A percentile compares a stretch with the other conserved stretches of the same genome.
Conservation (phyloP, 1,139 yeast species). For the Meyerozyma smithsonii region DNA sequence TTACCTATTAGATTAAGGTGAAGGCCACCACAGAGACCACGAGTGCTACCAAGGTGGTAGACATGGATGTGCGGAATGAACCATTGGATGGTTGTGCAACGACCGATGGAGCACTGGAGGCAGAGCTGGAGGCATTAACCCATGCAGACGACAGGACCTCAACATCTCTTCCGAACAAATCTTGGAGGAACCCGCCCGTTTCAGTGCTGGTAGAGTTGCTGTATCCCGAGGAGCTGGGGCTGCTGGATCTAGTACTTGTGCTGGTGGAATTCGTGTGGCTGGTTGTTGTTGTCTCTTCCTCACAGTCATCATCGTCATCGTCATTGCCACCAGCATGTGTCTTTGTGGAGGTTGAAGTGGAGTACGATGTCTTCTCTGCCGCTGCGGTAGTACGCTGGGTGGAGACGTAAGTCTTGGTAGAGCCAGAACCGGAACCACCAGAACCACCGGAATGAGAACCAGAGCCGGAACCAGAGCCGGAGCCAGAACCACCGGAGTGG, state of each 20-base stretch:
- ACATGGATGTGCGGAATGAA: background rate
- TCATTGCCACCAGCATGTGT: too few relatives aligned
- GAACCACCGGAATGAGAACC: background rate
- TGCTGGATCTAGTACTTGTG: background rate
- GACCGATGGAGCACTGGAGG: background rate
- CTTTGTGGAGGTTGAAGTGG: background rate
- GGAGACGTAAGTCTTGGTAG: background rate
- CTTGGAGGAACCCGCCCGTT: constrained; percentile 2
- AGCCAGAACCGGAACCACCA: background rate
- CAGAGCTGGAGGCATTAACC: background rate
- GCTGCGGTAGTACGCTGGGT: background rate
- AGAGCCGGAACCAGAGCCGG: constrained; percentile 1
- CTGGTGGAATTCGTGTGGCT: background rate
- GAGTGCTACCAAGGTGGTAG: background rate
- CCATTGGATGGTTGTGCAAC: background rate
- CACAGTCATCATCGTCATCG: background rate
- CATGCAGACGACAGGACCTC: background rate
- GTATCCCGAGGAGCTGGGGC: background rate
- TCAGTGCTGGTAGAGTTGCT: background rate
- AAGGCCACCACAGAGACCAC: background rate
- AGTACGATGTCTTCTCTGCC: background rate
- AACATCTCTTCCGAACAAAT: background rate
- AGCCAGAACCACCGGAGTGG: too few relatives aligned
- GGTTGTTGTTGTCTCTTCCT: background rate
- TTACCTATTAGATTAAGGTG: background rate